Percentiles rank a stretch among this genome's conserved stretches.
phyloP scores from a whole-genome alignment of 2,329 filamentous ascomycete species.

The Trichoderma atrobrunneum region DNA sequence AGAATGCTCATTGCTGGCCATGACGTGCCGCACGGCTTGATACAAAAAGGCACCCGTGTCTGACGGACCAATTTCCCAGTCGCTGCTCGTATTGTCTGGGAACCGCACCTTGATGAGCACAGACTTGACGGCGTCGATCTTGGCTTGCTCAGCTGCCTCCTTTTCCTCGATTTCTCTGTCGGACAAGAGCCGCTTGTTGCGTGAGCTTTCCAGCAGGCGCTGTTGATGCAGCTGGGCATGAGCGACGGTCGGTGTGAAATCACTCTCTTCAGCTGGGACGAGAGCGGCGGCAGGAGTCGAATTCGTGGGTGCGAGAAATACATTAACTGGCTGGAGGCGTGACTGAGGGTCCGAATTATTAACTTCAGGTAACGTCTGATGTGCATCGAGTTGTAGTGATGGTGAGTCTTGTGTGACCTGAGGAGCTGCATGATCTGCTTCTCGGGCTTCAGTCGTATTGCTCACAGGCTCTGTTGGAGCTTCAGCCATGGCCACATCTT shows the following conservation, averaged over 20 bases:
- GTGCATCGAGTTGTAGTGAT: constrained; percentile 16
- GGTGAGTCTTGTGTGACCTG: constrained; percentile 21
- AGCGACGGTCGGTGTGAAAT: constrained; percentile 72
- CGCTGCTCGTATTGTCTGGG: constrained; percentile 77
- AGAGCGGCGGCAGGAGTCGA: constrained; percentile 73
- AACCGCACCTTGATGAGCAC: constrained; percentile 80
- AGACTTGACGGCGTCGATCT: constrained; percentile 62
- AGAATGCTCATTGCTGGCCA: constrained; percentile 60
- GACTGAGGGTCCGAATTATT: constrained; percentile 26
- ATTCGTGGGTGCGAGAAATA: constrained; percentile 77
- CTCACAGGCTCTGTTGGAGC: constrained; percentile 16
- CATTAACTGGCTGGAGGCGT: constrained; percentile 54
- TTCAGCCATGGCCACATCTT: constrained; percentile 28
- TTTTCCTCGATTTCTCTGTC: constrained; percentile 77
- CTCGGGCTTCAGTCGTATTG: neutral
- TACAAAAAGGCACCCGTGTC: constrained; percentile 74
- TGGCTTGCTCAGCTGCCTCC: constrained; percentile 62
- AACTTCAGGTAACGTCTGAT: constrained; percentile 22
- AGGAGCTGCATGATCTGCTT: neutral
- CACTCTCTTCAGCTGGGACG: constrained; percentile 63
- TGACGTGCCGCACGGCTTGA: constrained; percentile 67
- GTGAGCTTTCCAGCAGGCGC: constrained; percentile 57
- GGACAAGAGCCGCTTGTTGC: constrained; percentile 75
- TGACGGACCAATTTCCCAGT: constrained; percentile 64
- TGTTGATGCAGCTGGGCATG: constrained; percentile 75